These are phyloP conservation scores for Xylariales sp. DNA, from an alignment of 2,329 filamentous ascomycete genomes.

Conservation along the genomic window DNA sequence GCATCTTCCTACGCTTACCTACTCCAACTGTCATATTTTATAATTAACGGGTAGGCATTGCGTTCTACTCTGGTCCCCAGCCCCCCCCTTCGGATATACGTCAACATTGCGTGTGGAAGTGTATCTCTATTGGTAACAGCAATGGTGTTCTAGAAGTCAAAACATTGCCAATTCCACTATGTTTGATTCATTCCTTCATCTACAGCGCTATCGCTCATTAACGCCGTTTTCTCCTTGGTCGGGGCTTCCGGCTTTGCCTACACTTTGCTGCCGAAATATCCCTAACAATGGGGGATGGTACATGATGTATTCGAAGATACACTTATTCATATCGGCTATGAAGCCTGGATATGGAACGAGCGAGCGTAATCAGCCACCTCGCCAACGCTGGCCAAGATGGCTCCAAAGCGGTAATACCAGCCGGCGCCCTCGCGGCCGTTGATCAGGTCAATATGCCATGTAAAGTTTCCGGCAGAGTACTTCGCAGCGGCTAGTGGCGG, in stretches of 20 bases:
- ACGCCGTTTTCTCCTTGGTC: neutral
- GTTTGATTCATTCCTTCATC: neutral
- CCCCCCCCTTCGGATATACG: too few species aligned
- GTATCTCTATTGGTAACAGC: too few species aligned
- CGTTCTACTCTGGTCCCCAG: too few species aligned
- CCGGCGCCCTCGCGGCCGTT: slow-evolving; percentile 18
- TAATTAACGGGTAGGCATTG: too few species aligned
- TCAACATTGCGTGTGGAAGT: too few species aligned
- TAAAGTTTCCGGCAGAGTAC: slow-evolving; percentile 22
- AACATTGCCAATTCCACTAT: neutral
- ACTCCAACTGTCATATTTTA: too few species aligned
- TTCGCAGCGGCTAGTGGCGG: slow-evolving; percentile 25
- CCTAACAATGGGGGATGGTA: neutral
- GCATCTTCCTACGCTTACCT: too few species aligned
- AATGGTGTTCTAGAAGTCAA: too few species aligned
- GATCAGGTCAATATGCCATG: slow-evolving; percentile 31
- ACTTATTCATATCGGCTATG: neutral
- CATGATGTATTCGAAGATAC: neutral
- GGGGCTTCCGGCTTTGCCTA: neutral
- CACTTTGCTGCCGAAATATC: neutral
- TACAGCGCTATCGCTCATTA: neutral
- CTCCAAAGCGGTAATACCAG: slow-evolving; percentile 33
- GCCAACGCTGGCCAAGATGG: slow-evolving; percentile 22
- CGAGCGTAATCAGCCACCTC: slow-evolving; percentile 31
- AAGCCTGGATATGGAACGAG: slow-evolving; percentile 23